A percentile compares a stretch with the other conserved stretches of the same genome.
Evolutionary conservation across 805 yeast genomes (phyloP).

Genomic region (Ogataea paraovalis): DNA sequence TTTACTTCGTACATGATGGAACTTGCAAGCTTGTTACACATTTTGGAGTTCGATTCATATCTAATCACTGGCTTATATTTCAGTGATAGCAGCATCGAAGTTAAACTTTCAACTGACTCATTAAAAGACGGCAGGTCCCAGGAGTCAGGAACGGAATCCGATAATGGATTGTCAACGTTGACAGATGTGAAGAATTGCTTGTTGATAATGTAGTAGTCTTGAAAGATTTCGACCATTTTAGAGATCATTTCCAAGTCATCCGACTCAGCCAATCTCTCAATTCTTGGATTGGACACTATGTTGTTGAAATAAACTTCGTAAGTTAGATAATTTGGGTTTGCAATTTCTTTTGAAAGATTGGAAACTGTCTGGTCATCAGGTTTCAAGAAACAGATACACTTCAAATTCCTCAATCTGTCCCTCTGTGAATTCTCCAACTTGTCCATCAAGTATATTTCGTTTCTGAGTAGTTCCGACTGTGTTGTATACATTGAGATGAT

Average conservation of each 20-base stretch:
- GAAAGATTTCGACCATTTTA: constrained; percentile 77
- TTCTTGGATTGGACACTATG: constrained; percentile 64
- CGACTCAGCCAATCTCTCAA: constrained; percentile 85
- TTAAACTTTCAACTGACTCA: constrained; percentile 38
- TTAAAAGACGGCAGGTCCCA: constrained; percentile 47
- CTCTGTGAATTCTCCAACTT: constrained; percentile 54
- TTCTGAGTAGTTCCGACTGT: constrained; percentile 75
- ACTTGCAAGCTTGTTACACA: constrained; percentile 64
- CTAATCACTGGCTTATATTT: constrained; percentile 76
- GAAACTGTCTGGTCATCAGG: constrained; percentile 67
- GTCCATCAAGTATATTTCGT: constrained; percentile 83
- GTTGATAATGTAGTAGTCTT: constrained; percentile 76
- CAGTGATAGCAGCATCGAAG: constrained; percentile 63
- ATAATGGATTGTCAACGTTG: constrained; percentile 22
- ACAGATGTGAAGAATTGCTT: constrained; percentile 49
- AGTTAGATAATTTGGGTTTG: constrained; percentile 71
- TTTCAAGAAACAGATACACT: constrained; percentile 73
- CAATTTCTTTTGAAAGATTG: constrained; percentile 59
- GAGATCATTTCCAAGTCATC: constrained; percentile 81
- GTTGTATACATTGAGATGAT: constrained; percentile 86
- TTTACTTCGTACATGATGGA: constrained; percentile 57
- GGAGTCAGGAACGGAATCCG: constrained; percentile 29
- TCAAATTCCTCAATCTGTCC: constrained; percentile 72
- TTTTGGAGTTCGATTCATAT: constrained; percentile 64
- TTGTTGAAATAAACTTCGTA: constrained; percentile 81